Evolutionary conservation across 2,329 filamentous ascomycete genomes (phyloP), one percentile per base, ranked within the genome.

Genomic region (Didymella keratinophila): DNA sequence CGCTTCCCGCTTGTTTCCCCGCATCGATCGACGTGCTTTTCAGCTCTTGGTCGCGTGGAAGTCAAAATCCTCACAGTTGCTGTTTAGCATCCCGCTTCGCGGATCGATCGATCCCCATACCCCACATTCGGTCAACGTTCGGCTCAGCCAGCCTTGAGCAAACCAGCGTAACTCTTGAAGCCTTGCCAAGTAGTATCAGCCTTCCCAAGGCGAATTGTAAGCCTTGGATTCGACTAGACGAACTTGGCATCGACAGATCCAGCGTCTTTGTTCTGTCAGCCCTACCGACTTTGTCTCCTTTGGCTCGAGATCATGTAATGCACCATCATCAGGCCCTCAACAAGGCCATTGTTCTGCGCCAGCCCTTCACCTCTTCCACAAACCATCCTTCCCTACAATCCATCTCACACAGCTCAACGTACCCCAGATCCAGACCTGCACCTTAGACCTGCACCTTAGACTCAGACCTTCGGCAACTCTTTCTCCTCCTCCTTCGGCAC

Each of bases 401-500:
- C 30, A 3, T 1, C 28, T 23, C 34, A 18, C 43, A 25, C 20
- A 46, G 32, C 51, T 2, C 23, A 18, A 45, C 11, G 5, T 21
- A n/a, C 18, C 8, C 45, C 30, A 36, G 30, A 21, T n/a, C 23
- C 36, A 16, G 2, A n/a, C 23, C 27, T 37, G 56, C 27, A 41
- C 49, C 28, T 6, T 16, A 32, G 30, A 14, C 30, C 3, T 16
- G 6, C 30, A 32, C 12, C 7, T 5, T 36, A 20, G 2, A 12
- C 30, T 18, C 37, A 58, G 27, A 43, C 49, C 28, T 27, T 50
- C 30, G 47, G 42, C 25, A 51, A 42, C 28, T 39, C 21, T 20
- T 39, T 36, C 51, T 53, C 58, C 23, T 53, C 56, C 39, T 43
- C 61, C 21, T 72, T 71, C 28, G 74, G 69, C 58, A 84, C 75